phyloP scores from a whole-genome alignment of 495 filamentous ascomycete genomes.

The Penicillium malachiteum region DNA sequence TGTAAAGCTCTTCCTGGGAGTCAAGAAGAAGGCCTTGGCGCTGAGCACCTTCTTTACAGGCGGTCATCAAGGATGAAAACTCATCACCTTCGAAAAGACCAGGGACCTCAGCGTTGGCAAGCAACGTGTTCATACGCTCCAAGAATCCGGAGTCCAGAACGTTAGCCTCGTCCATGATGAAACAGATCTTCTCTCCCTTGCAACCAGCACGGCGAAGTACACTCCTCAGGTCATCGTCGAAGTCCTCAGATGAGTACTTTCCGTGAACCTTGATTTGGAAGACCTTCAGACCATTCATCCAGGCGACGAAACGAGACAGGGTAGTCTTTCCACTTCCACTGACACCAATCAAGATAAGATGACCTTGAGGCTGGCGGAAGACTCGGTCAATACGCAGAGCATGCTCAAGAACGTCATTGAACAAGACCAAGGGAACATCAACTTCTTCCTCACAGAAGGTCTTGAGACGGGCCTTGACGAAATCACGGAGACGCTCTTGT shows the following conservation, averaged over 20 bases:
- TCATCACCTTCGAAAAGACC: constrained; percentile 98
- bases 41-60: constrained; percentile 96
- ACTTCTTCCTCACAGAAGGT: constrained; percentile 99
- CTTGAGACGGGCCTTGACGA: constrained; percentile 93
- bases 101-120: constrained; percentile 97
- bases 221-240: constrained; percentile 93
- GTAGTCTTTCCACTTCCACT: constrained; percentile 99
- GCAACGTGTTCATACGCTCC: constrained; percentile 97
- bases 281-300: constrained; percentile 99
- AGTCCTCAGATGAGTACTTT: constrained; percentile 97
- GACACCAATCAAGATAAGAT: constrained; percentile 96
- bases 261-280: constrained; percentile 99
- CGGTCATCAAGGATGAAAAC: constrained; percentile 93
- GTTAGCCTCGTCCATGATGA: constrained; percentile 99
- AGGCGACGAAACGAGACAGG: constrained; percentile 94
- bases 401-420: constrained; percentile 97
- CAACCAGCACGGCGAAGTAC: constrained; percentile 92
- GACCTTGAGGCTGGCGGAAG: constrained; percentile 96
- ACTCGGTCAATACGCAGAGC: constrained; percentile 97
- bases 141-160: constrained; percentile 98
- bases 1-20: constrained; percentile 97
- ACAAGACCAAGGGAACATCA: constrained; percentile 93
- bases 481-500: constrained; percentile 88
- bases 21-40: constrained; percentile 92
- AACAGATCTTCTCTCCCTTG: constrained; percentile 99